Base-by-base conservation (phyloP, 2,329 filamentous ascomycete species). In the Scorias spongiosa region DNA sequence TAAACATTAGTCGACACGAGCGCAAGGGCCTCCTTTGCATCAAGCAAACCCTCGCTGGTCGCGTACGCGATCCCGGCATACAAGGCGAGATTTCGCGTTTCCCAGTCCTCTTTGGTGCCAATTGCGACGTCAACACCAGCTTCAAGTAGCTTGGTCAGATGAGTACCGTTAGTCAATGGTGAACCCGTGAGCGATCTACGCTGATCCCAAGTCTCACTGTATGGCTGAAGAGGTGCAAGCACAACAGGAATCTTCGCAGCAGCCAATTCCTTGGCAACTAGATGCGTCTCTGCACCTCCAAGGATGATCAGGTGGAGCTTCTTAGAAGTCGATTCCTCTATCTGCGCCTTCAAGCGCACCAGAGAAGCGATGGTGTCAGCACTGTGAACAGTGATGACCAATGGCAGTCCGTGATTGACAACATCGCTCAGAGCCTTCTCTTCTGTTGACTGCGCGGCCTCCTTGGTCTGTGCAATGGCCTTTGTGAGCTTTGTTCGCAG, bases 111-210 rank as follows among this genome's bases (percentile, higher is more conserved):
- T 37, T 71, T 66, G 4, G 78, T 66, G 0, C 76, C 74, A 18
- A 81, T 68, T 0, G 70, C 78, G 1, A 72, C 66, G 2, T 62
- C 55, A 0, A 81, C 78, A 2, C 77, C 78, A 0, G 76, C 77
- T 7, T 69, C 68, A 0, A 78, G 50, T 1, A 83, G 66, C 10
- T 54, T 58, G 48, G 81, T 76, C 4, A 79, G 63, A 0, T 70
- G 69, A 1, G 78, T 81, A 20, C 77, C 76, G 51, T 80, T 79
- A 1, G 77, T 79, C 0, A 82, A 65, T 1, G 79, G 79, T 5
- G 78, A 78, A 1, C 79, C 79, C 0, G 75, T 71, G 10, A 82
- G 63, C 0, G 75, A 70, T 2, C 78, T 72, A 0, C 76, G 71
- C 58, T 78, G 65, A 48, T 81, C 76, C 79, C 78, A 83, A 0